phyloP scores from a whole-genome alignment of 1,284 basidiomycete species.

The Mycena citricolor region DNA sequence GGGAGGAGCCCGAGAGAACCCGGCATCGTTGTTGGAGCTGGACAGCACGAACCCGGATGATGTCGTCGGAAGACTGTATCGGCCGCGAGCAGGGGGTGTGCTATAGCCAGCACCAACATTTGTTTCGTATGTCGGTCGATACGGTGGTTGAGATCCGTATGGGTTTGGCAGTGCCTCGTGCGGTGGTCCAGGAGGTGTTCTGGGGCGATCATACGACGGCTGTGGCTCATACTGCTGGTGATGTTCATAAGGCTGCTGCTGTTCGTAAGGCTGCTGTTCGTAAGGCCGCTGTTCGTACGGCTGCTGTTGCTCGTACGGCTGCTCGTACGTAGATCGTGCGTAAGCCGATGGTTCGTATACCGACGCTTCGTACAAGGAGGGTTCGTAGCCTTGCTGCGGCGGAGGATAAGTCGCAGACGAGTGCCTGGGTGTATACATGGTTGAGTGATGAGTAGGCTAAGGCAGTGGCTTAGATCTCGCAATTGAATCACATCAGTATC shows the following conservation, averaged over 20 bases:
- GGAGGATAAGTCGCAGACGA: constrained; percentile 37
- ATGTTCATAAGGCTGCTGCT: no score
- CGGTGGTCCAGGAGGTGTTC: constrained; percentile 37
- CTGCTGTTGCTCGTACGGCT: no score
- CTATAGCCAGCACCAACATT: constrained; percentile 34
- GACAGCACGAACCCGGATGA: constrained; percentile 67
- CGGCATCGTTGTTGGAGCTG: constrained; percentile 28
- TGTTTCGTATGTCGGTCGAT: constrained; percentile 59
- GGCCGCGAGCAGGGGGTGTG: constrained; percentile 43
- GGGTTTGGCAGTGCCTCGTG: constrained; percentile 29
- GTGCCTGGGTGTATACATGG: constrained; percentile 38
- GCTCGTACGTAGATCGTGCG: no score
- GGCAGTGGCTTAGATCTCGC: constrained; percentile 4
- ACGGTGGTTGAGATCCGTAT: constrained; percentile 37
- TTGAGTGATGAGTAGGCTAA: constrained; percentile 33
- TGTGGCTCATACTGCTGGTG: no score
- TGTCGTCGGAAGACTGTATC: constrained; percentile 63
- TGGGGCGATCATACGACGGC: constrained; percentile 39
- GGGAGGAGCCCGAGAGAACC: constrained; percentile 34
- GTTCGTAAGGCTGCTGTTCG: no score
- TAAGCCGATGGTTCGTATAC: no score
- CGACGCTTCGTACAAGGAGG: constrained; percentile 15
- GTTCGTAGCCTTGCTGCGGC: constrained; percentile 21
- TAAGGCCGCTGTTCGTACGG: no score
- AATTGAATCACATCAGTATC: constrained; percentile 9